phyloP scores from a whole-genome alignment of 495 filamentous ascomycete genomes.

The Trichoderma gamsii region DNA sequence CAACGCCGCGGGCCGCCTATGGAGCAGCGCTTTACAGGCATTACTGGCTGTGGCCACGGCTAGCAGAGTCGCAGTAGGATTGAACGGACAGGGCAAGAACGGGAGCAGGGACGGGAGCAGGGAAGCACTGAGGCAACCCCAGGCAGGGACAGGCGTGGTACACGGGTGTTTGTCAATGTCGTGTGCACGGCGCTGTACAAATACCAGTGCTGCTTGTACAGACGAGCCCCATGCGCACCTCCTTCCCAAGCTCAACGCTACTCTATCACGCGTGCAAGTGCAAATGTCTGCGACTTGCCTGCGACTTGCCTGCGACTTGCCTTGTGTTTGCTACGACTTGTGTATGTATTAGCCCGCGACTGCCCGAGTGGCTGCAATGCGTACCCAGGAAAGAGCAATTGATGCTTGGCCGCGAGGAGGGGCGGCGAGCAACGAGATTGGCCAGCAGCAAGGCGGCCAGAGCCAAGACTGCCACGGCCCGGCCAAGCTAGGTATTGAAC shows the following conservation, averaged over 20 bases:
- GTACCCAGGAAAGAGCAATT: not conserved
- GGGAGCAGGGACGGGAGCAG: slow-evolving; percentile 1
- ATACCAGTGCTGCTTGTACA: not conserved
- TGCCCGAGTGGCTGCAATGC: not conserved
- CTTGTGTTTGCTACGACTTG: too few relatives aligned
- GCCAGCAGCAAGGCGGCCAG: not conserved
- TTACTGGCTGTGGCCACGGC: not conserved
- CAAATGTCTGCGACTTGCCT: too few relatives aligned
- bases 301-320: too few relatives aligned
- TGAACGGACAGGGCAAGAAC: not conserved
- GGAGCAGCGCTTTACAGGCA: too few relatives aligned
- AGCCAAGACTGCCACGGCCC: not conserved
- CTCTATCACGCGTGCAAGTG: too few relatives aligned
- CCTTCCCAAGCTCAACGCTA: too few relatives aligned
- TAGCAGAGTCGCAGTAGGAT: not conserved
- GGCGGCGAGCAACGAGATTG: not conserved
- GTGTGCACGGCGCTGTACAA: not conserved
- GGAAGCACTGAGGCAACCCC: not conserved
- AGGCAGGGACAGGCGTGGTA: not conserved
- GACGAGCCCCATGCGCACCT: too few relatives aligned
- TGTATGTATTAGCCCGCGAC: not conserved
- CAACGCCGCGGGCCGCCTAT: too few relatives aligned
- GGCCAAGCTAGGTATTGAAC: not conserved
- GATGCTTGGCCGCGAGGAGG: not conserved
- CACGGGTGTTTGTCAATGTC: not conserved